These are phyloP conservation scores for Fusarium sublunatum DNA, from an alignment of 2,329 filamentous ascomycete genomes.

Conservation along the genomic window DNA sequence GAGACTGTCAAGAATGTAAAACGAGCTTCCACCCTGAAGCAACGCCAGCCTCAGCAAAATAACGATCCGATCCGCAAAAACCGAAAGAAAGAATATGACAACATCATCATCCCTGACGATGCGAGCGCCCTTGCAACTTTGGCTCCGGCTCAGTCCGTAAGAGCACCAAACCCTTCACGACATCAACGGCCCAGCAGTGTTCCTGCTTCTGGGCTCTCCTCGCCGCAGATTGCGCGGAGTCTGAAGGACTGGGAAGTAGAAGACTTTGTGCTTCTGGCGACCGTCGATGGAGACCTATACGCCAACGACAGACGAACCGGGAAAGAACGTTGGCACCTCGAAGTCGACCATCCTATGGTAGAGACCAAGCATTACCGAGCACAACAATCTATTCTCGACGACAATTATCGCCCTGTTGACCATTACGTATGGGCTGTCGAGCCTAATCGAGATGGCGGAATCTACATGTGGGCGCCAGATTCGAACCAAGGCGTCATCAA, in stretches of 20 bases:
- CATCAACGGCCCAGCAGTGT: conserved; percentile 65
- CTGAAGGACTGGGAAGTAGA: conserved; percentile 99
- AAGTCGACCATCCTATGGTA: conserved; percentile 87
- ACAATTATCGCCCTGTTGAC: conserved; percentile 74
- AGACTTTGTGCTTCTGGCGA: conserved; percentile 99
- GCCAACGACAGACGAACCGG: conserved; percentile 90
- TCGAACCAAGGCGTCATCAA: conserved; percentile 69
- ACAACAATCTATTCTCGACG: conserved; percentile 71
- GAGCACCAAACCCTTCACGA: conserved; percentile 86
- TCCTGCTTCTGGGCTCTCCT: conserved; percentile 73
- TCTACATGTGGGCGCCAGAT: conserved; percentile 85
- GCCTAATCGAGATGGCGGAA: conserved; percentile 84
- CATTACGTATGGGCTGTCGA: conserved; percentile 97
- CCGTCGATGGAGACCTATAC: conserved; percentile 96
- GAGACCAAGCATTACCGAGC: conserved; percentile 85
- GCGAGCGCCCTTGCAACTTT: conserved; percentile 97
- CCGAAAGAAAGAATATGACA: conserved; percentile 48
- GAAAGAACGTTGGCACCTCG: conserved; percentile 84
- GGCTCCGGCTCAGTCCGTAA: conserved; percentile 95
- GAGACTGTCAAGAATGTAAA: conserved; percentile 46
- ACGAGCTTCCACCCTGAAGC: conserved; percentile 42
- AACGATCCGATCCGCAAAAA: conserved; percentile 47
- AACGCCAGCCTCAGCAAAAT: conserved; percentile 42
- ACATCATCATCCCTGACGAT: conserved; percentile 66
- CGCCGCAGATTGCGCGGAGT: conserved; percentile 94